Evolutionary conservation across 495 filamentous ascomycete species (phyloP).

Genomic region (Aspergillus funiculosus): DNA sequence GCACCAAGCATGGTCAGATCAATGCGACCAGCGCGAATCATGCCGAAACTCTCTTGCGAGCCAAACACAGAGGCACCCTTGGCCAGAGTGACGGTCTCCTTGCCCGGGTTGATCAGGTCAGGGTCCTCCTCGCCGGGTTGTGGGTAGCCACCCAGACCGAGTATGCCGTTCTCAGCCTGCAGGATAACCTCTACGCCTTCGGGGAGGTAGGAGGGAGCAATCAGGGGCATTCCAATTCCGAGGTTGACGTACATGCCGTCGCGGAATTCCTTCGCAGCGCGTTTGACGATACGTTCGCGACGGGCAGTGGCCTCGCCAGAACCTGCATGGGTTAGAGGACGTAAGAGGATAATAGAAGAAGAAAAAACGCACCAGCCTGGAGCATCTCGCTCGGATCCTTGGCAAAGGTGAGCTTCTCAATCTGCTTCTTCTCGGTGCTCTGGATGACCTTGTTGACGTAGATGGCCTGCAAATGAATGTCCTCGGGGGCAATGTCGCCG

Average conservation of each 20-base stretch:
- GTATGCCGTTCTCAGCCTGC: conserved; percentile 86
- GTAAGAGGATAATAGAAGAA: background rate
- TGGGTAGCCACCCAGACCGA: conserved; percentile 82
- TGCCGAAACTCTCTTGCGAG: conserved; percentile 83
- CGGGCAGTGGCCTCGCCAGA: conserved; percentile 64
- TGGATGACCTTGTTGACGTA: conserved; percentile 83
- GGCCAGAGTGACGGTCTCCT: conserved; percentile 82
- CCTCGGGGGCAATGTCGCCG: conserved; percentile 68
- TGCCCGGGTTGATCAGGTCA: conserved; percentile 88
- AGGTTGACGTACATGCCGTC: conserved; percentile 94
- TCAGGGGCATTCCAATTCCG: conserved; percentile 88
- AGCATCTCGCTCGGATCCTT: conserved; percentile 54
- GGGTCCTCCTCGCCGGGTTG: conserved; percentile 71
- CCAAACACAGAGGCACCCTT: conserved; percentile 76
- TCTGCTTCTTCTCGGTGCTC: conserved; percentile 63
- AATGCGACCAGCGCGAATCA: conserved; percentile 85
- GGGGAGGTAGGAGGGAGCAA: conserved; percentile 75
- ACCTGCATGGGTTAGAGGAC: conserved; percentile 45
- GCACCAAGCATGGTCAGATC: conserved; percentile 86
- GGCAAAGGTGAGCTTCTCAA: conserved; percentile 74
- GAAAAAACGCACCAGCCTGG: conserved; percentile 36
- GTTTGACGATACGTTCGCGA: conserved; percentile 74
- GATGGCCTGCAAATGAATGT: conserved; percentile 78
- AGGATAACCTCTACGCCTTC: conserved; percentile 72
- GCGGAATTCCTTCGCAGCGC: conserved; percentile 87